Evolutionary conservation across 2,329 filamentous ascomycete genomes (phyloP).

Genomic region (Phialocephala sp.): DNA sequence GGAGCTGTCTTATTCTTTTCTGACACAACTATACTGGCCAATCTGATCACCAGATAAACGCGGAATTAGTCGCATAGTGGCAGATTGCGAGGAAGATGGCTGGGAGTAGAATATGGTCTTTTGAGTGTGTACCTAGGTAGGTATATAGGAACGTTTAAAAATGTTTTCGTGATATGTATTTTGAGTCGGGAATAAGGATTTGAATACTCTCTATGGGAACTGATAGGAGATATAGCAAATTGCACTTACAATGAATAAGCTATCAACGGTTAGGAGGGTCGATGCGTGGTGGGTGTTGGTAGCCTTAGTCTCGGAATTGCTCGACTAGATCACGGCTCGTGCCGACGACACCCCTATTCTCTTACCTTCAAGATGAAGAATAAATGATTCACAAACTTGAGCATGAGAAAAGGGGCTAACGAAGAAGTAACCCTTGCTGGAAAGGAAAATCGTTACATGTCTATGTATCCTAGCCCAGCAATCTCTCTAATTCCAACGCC

Average conservation of each 20-base stretch:
- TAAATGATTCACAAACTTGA: not conserved
- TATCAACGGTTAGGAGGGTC: not conserved
- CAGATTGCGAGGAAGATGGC: not conserved
- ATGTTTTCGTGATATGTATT: too few species aligned
- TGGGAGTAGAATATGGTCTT: not conserved
- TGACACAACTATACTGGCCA: not conserved
- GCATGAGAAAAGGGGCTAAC: too few species aligned
- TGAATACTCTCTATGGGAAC: too few species aligned
- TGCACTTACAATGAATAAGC: not conserved
- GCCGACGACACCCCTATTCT: not conserved
- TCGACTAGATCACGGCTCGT: not conserved
- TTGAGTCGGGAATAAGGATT: too few species aligned
- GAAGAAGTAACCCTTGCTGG: not conserved
- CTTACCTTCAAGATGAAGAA: not conserved
- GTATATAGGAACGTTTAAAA: too few species aligned
- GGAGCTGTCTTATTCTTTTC: not conserved
- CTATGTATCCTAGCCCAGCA: not conserved
- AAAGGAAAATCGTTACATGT: not conserved
- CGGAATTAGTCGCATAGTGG: not conserved
- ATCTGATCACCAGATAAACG: not conserved
- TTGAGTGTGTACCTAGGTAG: not conserved
- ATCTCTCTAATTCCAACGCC: slow-evolving; percentile 1
- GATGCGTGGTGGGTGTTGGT: not conserved
- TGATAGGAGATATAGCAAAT: too few species aligned
- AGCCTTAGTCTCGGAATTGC: not conserved